Evolutionary conservation across 2,329 filamentous ascomycete genomes (phyloP), one percentile per base, ranked within the genome.

Genomic region (Curvularia sp.): DNA sequence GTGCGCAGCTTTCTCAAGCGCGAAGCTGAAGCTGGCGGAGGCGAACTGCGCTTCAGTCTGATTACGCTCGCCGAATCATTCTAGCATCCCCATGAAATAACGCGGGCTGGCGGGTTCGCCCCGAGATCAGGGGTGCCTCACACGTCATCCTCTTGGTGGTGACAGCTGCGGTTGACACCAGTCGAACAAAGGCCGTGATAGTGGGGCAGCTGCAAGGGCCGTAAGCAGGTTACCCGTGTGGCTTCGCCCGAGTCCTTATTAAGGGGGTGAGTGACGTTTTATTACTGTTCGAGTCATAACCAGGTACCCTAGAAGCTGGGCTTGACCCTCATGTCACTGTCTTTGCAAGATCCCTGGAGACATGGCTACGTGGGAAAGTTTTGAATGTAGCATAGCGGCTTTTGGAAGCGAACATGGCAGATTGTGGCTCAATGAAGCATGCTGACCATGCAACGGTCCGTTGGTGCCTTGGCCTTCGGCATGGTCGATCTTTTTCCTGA

Each of bases 21-120:
- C 25, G 87, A 88, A 71, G 76, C 80, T 51, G 79, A 81, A 59
- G 80, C 80, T 18, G 81, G 81, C 48, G 84, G 81, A 4, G 86
- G 85, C 12, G 85, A 87, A 74, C 69, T 88, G 75, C 80, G 87
- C 62, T 89, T 89, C 74, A 88, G 86, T 76, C 72, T 89, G 54
- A 83, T 89, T 53, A 85, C 83, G 56, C 71, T 89, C 65, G 85
- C 84, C 39, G 82, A 85, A 63, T 87, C 74, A 81, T 85, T 74
- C 42, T 75, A 71, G 65, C 47, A 23, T 25, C 8, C 30, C 13
- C n/a, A 28, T 25, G 55, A 49, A 45, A 38, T 18, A 19, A 53
- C 30, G 19, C 38, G 45, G 41, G 13, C 9, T 12, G 19, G 18
- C 39, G 25, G 47, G 9, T 43, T 27, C 19, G 27, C 27, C 27